Percentiles rank a stretch among this genome's conserved stretches.
Evolutionary conservation across 176 grass and related monocot species (phyloP).

Genomic region (Thalia dealbata): DNA sequence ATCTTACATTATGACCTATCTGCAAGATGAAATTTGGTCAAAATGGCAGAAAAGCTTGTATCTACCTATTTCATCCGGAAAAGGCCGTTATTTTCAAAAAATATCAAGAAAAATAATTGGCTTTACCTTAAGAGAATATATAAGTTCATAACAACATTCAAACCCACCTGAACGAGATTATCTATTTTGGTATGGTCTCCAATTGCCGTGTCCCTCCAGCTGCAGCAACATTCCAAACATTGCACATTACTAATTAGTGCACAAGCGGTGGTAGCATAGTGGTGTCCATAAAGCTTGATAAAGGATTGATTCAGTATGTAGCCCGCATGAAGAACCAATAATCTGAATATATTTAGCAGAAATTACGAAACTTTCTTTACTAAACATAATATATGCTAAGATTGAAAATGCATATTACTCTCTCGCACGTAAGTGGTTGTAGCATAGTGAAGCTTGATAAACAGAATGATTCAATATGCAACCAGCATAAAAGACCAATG

Average conservation of each 20-base stretch:
- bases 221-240: slow-evolving; percentile 20
- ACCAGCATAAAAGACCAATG: too few species aligned
- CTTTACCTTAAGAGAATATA: not conserved
- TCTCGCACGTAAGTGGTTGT: too few species aligned
- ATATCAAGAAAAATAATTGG: too few species aligned
- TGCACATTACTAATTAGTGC: not conserved
- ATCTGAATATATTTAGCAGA: too few species aligned
- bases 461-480: too few species aligned
- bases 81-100: not conserved
- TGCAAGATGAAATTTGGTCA: slow-evolving; percentile 29
- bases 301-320: not conserved
- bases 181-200: slow-evolving; percentile 90
- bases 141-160: not conserved
- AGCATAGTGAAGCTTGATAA: too few species aligned
- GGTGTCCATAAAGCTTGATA: not conserved
- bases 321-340: not conserved
- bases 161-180: slow-evolving; percentile 78
- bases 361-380: too few species aligned
- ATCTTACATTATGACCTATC: slow-evolving; percentile 84
- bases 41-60: not conserved
- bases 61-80: not conserved
- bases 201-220: slow-evolving; percentile 82
- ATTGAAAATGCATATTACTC: too few species aligned
- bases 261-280: not conserved
- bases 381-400: too few species aligned